phyloP scores from a whole-genome alignment of 768 basidiomycete genomes.

The Amanita rimosa region DNA sequence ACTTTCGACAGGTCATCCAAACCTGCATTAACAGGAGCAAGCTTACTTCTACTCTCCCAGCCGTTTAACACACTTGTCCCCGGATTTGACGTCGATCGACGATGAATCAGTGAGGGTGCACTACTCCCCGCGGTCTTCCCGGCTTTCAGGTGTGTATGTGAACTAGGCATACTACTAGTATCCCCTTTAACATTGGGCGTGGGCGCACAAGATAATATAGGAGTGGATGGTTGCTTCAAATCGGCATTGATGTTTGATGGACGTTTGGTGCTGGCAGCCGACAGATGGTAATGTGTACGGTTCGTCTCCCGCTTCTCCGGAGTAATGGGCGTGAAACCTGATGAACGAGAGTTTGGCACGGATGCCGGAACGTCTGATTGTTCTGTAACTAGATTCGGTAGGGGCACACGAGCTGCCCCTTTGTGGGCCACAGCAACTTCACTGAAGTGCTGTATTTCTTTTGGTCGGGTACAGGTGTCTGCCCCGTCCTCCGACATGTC shows the following conservation, averaged over 20 bases:
- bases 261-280: constrained; percentile 5
- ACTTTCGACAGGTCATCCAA: constrained; percentile 8
- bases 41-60: background rate
- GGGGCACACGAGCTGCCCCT: background rate
- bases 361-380: constrained; percentile 16
- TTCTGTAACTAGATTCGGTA: background rate
- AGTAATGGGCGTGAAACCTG: constrained; percentile 61
- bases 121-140: background rate
- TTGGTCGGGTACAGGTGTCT: background rate
- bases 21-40: constrained; percentile 6
- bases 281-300: background rate
- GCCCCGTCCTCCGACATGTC: background rate
- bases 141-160: background rate
- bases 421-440: background rate
- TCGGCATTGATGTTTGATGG: constrained; percentile 2
- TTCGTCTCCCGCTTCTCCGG: constrained; percentile 33
- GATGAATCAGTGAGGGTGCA: background rate
- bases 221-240: background rate
- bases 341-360: constrained; percentile 61
- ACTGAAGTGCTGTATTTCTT: background rate
- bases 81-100: background rate
- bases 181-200: background rate
- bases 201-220: background rate
- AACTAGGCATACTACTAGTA: background rate
- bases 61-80: background rate